Evolutionary conservation across 148 eudicot species (phyloP).

Genomic region (Rhododendron mucronatum): DNA sequence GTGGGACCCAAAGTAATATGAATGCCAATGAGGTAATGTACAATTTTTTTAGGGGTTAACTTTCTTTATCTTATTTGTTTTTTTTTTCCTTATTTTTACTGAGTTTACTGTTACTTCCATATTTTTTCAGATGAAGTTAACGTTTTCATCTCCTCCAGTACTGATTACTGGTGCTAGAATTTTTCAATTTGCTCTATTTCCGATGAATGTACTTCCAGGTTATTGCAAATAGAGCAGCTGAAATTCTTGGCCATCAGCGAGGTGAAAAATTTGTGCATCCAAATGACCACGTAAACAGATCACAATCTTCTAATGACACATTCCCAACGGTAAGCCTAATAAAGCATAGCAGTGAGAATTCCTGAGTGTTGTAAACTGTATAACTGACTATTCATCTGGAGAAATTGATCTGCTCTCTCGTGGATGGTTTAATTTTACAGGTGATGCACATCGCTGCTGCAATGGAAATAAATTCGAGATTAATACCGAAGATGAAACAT

Average conservation of each 20-base stretch:
- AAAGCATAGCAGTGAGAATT: neutral
- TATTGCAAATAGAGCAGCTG: slow-evolving; percentile 97
- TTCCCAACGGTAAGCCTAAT: slow-evolving; percentile 83
- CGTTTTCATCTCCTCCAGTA: neutral
- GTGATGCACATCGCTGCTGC: slow-evolving; percentile 99
- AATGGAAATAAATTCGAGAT: slow-evolving; percentile 77
- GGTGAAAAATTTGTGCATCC: slow-evolving; percentile 97
- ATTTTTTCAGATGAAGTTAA: neutral
- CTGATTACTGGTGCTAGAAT: neutral
- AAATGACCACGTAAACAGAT: slow-evolving; percentile 97
- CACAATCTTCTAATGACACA: slow-evolving; percentile 98
- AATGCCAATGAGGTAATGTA: slow-evolving; percentile 89
- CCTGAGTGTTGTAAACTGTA: neutral
- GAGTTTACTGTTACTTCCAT: neutral
- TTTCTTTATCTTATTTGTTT: neutral
- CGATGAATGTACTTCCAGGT: slow-evolving; percentile 38
- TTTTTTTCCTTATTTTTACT: neutral
- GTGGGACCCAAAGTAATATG: slow-evolving; percentile 99
- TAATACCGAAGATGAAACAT: slow-evolving; percentile 76
- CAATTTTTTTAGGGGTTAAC: neutral
- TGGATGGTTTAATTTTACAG: slow-evolving; percentile 31
- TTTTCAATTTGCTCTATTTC: neutral
- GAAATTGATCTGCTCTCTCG: neutral
- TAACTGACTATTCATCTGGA: neutral
- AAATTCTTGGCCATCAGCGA: slow-evolving; percentile 91